Evolutionary conservation across 345 rosid species (phyloP).

Genomic region (Excoecaria agallocha): DNA sequence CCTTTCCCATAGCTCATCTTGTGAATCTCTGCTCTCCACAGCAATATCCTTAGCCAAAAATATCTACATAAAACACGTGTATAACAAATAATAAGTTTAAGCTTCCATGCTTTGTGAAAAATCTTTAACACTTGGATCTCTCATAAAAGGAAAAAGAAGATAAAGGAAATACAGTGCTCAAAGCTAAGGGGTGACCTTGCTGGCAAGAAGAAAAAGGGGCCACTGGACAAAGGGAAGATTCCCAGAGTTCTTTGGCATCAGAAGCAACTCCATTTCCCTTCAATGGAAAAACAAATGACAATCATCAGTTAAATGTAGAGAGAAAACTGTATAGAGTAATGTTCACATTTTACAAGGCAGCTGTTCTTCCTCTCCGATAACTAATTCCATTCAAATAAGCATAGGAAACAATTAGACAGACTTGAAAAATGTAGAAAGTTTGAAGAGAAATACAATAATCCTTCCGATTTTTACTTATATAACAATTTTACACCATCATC

Average conservation of each 20-base stretch:
- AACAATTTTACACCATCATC: too few relatives aligned
- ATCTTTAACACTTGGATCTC: background rate
- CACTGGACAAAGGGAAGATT: slow-evolving; percentile 77
- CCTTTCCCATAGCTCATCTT: slow-evolving; percentile 87
- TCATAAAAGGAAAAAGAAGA: background rate
- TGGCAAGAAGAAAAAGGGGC: slow-evolving; percentile 98
- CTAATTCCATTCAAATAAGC: too few relatives aligned
- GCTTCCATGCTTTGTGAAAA: background rate
- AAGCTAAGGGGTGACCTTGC: slow-evolving; percentile 60
- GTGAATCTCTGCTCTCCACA: slow-evolving; percentile 59
- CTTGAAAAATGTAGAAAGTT: too few relatives aligned
- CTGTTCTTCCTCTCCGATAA: too few relatives aligned
- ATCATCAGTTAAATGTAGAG: slow-evolving; percentile 7
- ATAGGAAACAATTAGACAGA: too few relatives aligned
- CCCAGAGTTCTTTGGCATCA: slow-evolving; percentile 92
- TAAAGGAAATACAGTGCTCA: background rate
- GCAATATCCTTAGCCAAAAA: slow-evolving; percentile 90
- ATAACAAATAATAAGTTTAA: background rate
- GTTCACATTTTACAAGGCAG: background rate
- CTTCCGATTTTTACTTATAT: too few relatives aligned
- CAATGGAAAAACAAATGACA: slow-evolving; percentile 14
- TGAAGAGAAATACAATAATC: too few relatives aligned
- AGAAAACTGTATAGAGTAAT: background rate
- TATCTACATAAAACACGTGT: slow-evolving; percentile 43
- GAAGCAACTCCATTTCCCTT: slow-evolving; percentile 91